These are phyloP conservation scores for Candida mattraensis DNA, from an alignment of 805 yeast species.

Conservation along the genomic window DNA sequence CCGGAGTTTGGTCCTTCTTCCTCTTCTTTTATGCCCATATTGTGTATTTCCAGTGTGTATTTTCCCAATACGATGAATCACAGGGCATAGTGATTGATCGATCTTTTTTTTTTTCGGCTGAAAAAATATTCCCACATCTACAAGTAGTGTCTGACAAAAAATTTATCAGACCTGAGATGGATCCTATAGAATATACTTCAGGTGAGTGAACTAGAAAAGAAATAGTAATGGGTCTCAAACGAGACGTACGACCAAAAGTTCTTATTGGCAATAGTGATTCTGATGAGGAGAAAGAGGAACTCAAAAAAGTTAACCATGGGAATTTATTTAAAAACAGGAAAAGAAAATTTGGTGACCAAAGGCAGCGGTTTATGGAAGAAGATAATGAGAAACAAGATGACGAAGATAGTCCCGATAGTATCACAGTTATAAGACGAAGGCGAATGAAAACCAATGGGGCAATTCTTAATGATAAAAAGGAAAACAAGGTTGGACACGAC, in stretches of 20 bases:
- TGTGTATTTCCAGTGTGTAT: background rate
- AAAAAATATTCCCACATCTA: constrained; percentile 1
- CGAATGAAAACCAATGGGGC: too few relatives aligned
- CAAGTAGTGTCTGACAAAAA: too few relatives aligned
- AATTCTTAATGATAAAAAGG: constrained; percentile 2
- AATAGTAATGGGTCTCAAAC: too few relatives aligned
- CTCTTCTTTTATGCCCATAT: too few relatives aligned
- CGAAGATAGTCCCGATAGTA: constrained; percentile 2
- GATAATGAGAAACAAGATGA: constrained; percentile 3
- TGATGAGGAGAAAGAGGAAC: constrained; percentile 1
- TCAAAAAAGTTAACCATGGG: background rate
- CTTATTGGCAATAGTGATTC: too few relatives aligned
- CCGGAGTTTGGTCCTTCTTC: too few relatives aligned
- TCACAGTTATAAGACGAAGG: constrained; percentile 4
- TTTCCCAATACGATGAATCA: background rate
- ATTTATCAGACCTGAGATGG: too few relatives aligned
- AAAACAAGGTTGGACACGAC: background rate
- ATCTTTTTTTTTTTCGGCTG: constrained; percentile 1
- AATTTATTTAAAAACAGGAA: constrained; percentile 8
- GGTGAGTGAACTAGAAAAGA: too few relatives aligned
- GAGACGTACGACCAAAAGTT: too few relatives aligned
- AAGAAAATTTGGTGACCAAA: constrained; percentile 4
- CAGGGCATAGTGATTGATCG: too few relatives aligned
- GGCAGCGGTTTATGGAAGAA: background rate
- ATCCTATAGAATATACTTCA: too few relatives aligned